phyloP scores from a whole-genome alignment of 768 basidiomycete genomes.

The Crepidotus variabilis region DNA sequence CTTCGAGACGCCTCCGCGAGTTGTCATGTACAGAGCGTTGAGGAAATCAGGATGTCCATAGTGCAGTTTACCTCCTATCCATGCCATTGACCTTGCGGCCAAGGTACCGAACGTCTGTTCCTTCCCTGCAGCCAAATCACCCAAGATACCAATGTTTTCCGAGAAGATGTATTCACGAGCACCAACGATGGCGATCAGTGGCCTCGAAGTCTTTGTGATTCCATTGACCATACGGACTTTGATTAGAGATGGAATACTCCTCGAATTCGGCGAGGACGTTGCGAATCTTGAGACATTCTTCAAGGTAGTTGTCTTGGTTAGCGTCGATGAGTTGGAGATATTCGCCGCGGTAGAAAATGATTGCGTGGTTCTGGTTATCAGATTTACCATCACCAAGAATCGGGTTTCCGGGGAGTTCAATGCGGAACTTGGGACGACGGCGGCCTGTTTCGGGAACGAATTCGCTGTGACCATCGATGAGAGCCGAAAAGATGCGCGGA shows the following conservation, averaged over 20 bases:
- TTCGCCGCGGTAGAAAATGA: slow-evolving; percentile 99
- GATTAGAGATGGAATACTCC: slow-evolving; percentile 79
- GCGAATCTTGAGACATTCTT: slow-evolving; percentile 98
- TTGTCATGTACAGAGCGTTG: slow-evolving; percentile 96
- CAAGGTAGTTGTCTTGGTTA: slow-evolving; percentile 99
- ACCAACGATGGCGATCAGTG: slow-evolving; percentile 96
- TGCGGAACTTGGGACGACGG: slow-evolving; percentile 93
- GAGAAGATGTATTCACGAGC: slow-evolving; percentile 99
- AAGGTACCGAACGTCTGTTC: slow-evolving; percentile 99
- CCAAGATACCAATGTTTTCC: slow-evolving; percentile 98
- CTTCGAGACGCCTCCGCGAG: slow-evolving; percentile 97
- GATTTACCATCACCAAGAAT: slow-evolving; percentile 99
- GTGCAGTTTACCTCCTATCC: slow-evolving; percentile 97
- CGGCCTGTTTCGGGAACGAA: slow-evolving; percentile 86
- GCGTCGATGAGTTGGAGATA: slow-evolving; percentile 99
- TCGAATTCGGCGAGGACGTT: slow-evolving; percentile 99
- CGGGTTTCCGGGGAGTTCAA: slow-evolving; percentile 97
- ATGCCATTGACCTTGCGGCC: slow-evolving; percentile 91
- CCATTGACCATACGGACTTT: slow-evolving; percentile 92
- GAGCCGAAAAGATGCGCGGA: slow-evolving; percentile 88
- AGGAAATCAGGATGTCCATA: slow-evolving; percentile 99
- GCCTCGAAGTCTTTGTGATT: slow-evolving; percentile 81
- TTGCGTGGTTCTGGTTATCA: slow-evolving; percentile 99
- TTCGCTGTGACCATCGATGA: slow-evolving; percentile 98
- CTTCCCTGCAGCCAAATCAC: slow-evolving; percentile 97